phyloP scores from a whole-genome alignment of 331 rosid genomes.

The Dryas integrifolia region DNA sequence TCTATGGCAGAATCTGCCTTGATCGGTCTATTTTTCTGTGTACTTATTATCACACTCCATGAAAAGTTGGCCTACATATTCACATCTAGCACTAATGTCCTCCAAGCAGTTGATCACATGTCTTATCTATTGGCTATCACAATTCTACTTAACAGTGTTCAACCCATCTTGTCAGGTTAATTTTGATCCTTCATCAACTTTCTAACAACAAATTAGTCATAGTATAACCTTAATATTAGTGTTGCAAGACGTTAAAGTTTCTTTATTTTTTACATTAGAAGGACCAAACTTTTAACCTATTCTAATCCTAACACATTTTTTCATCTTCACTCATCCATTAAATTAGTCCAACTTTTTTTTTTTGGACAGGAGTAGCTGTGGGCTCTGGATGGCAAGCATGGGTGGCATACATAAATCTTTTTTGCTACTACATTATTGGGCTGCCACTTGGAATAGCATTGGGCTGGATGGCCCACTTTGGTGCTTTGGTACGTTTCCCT shows the following conservation, averaged over 20 bases:
- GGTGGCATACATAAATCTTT: constrained; percentile 70
- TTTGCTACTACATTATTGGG: constrained; percentile 63
- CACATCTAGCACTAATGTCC: constrained; percentile 26
- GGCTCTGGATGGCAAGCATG: constrained; percentile 82
- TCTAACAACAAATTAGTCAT: too few relatives aligned
- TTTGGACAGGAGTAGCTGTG: constrained; percentile 71
- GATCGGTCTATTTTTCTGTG: constrained; percentile 18
- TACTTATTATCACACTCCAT: constrained; percentile 10
- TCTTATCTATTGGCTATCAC: constrained; percentile 22
- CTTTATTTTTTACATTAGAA: too few relatives aligned
- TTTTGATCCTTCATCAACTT: not conserved
- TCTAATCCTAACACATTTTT: too few relatives aligned
- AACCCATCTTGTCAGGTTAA: constrained; percentile 23
- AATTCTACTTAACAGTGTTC: constrained; percentile 30
- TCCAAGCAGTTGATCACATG: constrained; percentile 20
- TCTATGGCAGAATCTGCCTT: constrained; percentile 18
- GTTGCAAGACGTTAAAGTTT: too few relatives aligned
- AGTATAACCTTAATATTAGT: too few relatives aligned
- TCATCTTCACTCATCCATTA: too few relatives aligned
- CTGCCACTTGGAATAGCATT: constrained; percentile 65
- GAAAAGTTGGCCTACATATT: constrained; percentile 21
- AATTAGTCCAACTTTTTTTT: not conserved
- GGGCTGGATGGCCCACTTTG: constrained; percentile 57
- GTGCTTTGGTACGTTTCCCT: constrained; percentile 37
- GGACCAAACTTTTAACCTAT: too few relatives aligned